phyloP scores from a whole-genome alignment of 768 basidiomycete genomes.

The Gautieria morchelliformis region DNA sequence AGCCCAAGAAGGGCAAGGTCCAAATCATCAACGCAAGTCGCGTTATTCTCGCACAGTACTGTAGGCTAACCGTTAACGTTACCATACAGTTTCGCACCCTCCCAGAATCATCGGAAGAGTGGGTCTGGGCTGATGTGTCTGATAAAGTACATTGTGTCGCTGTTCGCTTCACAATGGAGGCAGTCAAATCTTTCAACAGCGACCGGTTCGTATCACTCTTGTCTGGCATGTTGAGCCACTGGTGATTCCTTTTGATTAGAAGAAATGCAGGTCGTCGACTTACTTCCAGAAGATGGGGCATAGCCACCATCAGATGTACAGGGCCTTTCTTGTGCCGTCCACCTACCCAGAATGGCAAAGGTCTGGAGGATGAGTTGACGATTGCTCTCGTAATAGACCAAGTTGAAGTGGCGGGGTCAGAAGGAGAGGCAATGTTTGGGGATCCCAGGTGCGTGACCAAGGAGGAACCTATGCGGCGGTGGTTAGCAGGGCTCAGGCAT shows the following conservation, averaged over 20 bases:
- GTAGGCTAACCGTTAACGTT: background rate
- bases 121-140: conserved; percentile 54
- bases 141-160: conserved; percentile 45
- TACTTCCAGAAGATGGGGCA: background rate
- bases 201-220: background rate
- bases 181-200: conserved; percentile 33
- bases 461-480: conserved; percentile 31
- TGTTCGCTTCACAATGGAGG: conserved; percentile 45
- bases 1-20: conserved; percentile 37
- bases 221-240: background rate
- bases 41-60: background rate
- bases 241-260: background rate
- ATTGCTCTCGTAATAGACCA: conserved; percentile 47
- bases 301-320: background rate
- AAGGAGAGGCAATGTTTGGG: conserved; percentile 40
- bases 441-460: conserved; percentile 38
- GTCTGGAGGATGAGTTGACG: conserved; percentile 30
- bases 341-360: conserved; percentile 21
- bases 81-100: conserved; percentile 45
- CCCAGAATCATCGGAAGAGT: conserved; percentile 26
- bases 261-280: conserved; percentile 3
- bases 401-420: conserved; percentile 33
- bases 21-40: conserved; percentile 47
- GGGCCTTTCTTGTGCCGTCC: conserved; percentile 22
- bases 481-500: conserved; percentile 47